Base-by-base conservation (phyloP, 139 green algal genomes). In the Chlorella sp. region DNA sequence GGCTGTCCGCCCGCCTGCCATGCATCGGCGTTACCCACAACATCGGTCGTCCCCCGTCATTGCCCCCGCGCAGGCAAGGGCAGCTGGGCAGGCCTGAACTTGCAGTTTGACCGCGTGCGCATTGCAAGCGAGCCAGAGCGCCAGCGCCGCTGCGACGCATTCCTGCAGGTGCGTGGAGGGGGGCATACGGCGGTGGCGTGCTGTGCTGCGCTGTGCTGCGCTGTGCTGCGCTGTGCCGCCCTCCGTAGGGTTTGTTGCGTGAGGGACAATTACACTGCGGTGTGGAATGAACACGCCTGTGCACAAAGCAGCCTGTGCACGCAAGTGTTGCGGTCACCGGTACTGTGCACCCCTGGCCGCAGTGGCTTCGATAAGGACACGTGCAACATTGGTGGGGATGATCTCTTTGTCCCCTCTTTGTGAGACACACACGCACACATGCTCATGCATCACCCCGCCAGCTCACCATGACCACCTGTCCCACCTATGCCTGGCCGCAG, bases 91-190 rank as follows among this genome's bases (percentile, higher is more conserved):
- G 84, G 84, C 21, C 66, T 88, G 39, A 88, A 88, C 84, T 32
- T 88, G 68, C 84, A 88, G 68, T 88, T 69, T 66, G 98, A 99
- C 71, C 93, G 94, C 21, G 97, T 99, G 68, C 91, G 97, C 5
- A 80, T 98, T 1, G 87, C 89, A 28, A 3, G 22, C 12, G 76
- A 40, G 1, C 21, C 79, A 0, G 57, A 81, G 57, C 78, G 92
- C n/a, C 82, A 92, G 73, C 77, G 90, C n/a, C 90, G 94, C 40
- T 64, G 83, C 7, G 86, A 92, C 21, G 71, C 76, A 39, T 92
- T 94, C 69, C 81, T 94, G 39, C 86, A 92, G 88, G 92, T 28
- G 7, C 11, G 64, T 71, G 21, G 7, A 57, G 48, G 9, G 48
- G 48, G 48, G 48, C 5, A 9, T 9, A 5, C 5, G 5, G 48